Base-by-base conservation (phyloP, 2,329 filamentous ascomycete genomes). In the Rosellinia necatrix region DNA sequence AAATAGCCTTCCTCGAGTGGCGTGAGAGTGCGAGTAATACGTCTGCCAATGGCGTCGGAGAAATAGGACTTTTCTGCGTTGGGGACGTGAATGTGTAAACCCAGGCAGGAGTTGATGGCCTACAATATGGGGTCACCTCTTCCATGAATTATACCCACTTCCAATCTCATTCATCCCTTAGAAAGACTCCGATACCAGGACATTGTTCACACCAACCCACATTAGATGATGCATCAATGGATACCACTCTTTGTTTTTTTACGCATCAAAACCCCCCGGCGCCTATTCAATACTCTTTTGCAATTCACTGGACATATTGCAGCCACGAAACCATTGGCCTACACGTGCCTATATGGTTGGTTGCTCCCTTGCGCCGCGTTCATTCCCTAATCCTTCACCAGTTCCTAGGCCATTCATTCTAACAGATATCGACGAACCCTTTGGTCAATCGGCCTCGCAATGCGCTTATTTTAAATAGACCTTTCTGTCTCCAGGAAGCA, bases 1-100 rank as follows among this genome's bases (percentile, higher is more conserved):
- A 96, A 68, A 92, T 94, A 65, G 94, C 94, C 4, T 96, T 99
- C 70, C 88, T 92, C 72, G 92, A 96, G 65, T 97, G 92, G 92
- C 86, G 90, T 29, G 92, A 96, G 69, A 88, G 81, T 71, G 70
- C 77, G 25, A 74, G 75, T 57, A 78, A 78, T 64, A 77, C 78
- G 71, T 80, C 82, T 48, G 81, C 83, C 48, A 88, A 87, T 38
- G 86, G 88, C 63, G 86, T 96, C 38, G 92, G 91, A 63, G 92
- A 96, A 79, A 96, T 96, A 72, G 90, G 96, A 72, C 83, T 94
- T 59, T 93, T 89, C 76, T 93, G 90, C 74, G 78, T 87, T 63
- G 78, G 84, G 70, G 81, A 80, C 58, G 76, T 59, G 25, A 60
- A 49, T 43, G n/a, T n/a, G n/a, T 67, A 49, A 66, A 32, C 24